Evolutionary conservation across 106 monocot species (phyloP), one percentile per base, ranked within the genome.

Genomic region (Gastrodia elata): DNA sequence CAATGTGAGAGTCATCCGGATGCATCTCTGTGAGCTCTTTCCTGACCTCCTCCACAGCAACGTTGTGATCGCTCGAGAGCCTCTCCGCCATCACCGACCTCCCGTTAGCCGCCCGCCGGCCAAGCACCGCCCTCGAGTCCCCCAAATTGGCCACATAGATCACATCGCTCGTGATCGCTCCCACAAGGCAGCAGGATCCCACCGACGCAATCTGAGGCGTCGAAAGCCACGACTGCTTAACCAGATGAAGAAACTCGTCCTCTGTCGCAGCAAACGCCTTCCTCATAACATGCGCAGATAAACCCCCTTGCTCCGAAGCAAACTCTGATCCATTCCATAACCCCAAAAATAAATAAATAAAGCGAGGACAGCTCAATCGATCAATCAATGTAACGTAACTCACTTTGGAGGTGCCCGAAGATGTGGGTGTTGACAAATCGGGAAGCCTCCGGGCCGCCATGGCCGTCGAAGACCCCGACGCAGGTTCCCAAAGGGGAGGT

Each of bases 391-490:
- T 39, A 69, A 40, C 25, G 22, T 5, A 6, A 37, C 25, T 82
- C 78, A 87, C 87, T 75, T 43, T 83, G 70, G 10, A 87, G 80
- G 48, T 80, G 58, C 15, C 74, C 71, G 72, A 87, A 83, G 68
- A 87, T 72, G 57, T 68, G 77, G 68, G 42, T 39, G 43, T 80
- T 74, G 75, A 83, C 49, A 83, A 87, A 87, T 24, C 86, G 82
- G 15, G 86, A 80, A 27, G 86, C 83, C 80, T 87, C 82, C 14
- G 82, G 83, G 5, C 86, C 86, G 39, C 86, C 86, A 44, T 87
- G 86, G 39, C 86, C 86, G 75, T 87, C 86, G 75, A 80, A 87
- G n/a, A 87, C 77, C 1, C 86, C 86, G 46, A 87, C 65, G 56
- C 74, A 77, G 33, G 86, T 87, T 10, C 80, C 77, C 28, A 48